Evolutionary conservation across 1,139 yeast species (phyloP).

Genomic region (Pneumocystis wakefieldiae): DNA sequence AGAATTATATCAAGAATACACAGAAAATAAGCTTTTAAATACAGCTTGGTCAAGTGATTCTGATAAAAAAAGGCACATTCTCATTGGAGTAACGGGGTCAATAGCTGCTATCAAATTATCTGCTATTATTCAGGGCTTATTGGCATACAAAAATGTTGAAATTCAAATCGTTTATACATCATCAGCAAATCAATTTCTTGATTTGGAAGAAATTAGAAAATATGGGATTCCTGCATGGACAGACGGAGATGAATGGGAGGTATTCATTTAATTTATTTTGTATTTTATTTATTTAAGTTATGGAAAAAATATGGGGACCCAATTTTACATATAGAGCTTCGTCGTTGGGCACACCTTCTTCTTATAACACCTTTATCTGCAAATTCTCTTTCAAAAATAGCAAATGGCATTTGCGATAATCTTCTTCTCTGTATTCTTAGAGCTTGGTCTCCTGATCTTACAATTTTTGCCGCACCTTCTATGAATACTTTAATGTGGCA

Average conservation of each 20-base stretch:
- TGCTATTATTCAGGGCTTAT: constrained; percentile 62
- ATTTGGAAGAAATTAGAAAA: constrained; percentile 30
- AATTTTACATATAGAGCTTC: constrained; percentile 69
- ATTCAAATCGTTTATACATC: constrained; percentile 77
- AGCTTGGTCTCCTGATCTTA: constrained; percentile 70
- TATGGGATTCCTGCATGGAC: constrained; percentile 81
- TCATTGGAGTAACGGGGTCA: constrained; percentile 87
- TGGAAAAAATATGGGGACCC: constrained; percentile 42
- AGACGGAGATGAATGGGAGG: constrained; percentile 76
- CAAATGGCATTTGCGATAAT: constrained; percentile 85
- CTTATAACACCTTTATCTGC: constrained; percentile 89
- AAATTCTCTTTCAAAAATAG: constrained; percentile 76
- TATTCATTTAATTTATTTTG: neutral
- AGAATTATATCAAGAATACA: no score
- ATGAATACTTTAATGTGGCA: constrained; percentile 96
- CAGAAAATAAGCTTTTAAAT: no score
- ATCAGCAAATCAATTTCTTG: constrained; percentile 65
- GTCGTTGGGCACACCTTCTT: constrained; percentile 92
- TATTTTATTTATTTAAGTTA: constrained; percentile 13
- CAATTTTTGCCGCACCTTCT: constrained; percentile 85
- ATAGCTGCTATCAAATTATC: constrained; percentile 94
- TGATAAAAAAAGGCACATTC: constrained; percentile 50
- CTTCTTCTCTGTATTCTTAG: constrained; percentile 32
- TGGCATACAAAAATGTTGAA: constrained; percentile 52
- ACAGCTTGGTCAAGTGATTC: neutral